Evolutionary conservation across 805 yeast genomes (phyloP).

Genomic region (Wickerhamomyces bisporus): DNA sequence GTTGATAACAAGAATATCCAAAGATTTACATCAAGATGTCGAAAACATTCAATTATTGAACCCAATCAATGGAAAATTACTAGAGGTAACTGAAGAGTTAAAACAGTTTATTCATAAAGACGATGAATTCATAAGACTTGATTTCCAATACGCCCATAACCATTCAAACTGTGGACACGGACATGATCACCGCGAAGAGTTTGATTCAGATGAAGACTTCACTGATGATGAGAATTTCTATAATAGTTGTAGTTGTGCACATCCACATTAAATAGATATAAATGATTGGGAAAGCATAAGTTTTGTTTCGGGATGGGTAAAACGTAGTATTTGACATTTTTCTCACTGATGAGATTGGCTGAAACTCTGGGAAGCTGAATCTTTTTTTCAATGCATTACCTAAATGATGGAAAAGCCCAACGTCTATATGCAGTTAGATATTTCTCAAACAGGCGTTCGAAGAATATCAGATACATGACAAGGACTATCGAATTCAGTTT

Average conservation of each 20-base stretch:
- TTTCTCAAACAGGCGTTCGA: too few relatives aligned
- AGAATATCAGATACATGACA: too few relatives aligned
- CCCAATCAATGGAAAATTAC: constrained; percentile 15
- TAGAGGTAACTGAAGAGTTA: constrained; percentile 14
- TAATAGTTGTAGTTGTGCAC: constrained; percentile 21
- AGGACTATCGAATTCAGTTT: too few relatives aligned
- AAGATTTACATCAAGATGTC: constrained; percentile 14
- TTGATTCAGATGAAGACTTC: constrained; percentile 17
- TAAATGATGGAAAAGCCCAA: too few relatives aligned
- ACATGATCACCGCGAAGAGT: constrained; percentile 13
- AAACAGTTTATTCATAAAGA: constrained; percentile 9
- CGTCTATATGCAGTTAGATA: too few relatives aligned
- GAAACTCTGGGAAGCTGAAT: too few relatives aligned
- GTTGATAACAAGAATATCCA: constrained; percentile 17
- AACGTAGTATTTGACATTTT: too few relatives aligned
- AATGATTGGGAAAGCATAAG: too few relatives aligned
- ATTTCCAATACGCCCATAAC: constrained; percentile 12
- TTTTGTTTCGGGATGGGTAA: too few relatives aligned
- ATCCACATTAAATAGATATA: constrained; percentile 8
- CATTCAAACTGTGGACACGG: constrained; percentile 4
- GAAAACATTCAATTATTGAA: constrained; percentile 15
- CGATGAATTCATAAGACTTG: constrained; percentile 13
- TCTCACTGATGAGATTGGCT: too few relatives aligned
- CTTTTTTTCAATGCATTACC: too few relatives aligned
- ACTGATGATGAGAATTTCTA: constrained; percentile 24